Evolutionary conservation across 2,329 filamentous ascomycete species (phyloP).

Genomic region (Penicillium decumbens): DNA sequence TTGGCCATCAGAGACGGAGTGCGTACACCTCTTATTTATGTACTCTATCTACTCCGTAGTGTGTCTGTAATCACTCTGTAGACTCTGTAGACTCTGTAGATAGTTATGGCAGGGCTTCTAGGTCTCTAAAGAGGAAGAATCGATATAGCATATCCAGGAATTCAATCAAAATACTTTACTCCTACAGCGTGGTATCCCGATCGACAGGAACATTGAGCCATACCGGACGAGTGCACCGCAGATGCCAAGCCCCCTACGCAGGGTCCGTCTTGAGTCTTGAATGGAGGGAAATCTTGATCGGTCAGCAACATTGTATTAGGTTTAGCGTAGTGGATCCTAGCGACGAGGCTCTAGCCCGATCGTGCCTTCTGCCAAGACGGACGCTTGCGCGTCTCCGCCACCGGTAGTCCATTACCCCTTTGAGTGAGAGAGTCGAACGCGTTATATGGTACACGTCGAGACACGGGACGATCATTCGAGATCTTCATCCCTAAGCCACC

Average conservation of each 20-base stretch:
- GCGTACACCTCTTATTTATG: constrained; percentile 2
- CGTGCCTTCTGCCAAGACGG: constrained; percentile 34
- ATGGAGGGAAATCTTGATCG: neutral
- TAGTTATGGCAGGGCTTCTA: no score
- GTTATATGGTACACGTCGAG: constrained; percentile 6
- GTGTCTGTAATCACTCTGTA: neutral
- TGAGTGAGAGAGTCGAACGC: constrained; percentile 13
- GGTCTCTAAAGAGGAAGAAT: no score
- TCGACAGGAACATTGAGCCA: constrained; percentile 18
- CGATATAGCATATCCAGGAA: no score
- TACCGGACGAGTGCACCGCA: constrained; percentile 13
- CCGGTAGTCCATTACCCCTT: constrained; percentile 3
- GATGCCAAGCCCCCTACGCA: constrained; percentile 21
- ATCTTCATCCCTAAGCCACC: neutral
- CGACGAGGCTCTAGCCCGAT: constrained; percentile 29
- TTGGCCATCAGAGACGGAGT: constrained; percentile 4
- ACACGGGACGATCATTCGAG: constrained; percentile 14
- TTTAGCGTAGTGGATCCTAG: constrained; percentile 22
- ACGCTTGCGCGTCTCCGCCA: constrained; percentile 39
- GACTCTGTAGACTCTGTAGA: no score
- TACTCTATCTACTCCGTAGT: neutral
- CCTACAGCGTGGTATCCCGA: constrained; percentile 5
- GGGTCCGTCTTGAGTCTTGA: neutral
- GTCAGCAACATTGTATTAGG: constrained; percentile 12
- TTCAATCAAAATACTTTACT: no score